phyloP scores from a whole-genome alignment of 2,329 filamentous ascomycete genomes.

The Phoma sp. region DNA sequence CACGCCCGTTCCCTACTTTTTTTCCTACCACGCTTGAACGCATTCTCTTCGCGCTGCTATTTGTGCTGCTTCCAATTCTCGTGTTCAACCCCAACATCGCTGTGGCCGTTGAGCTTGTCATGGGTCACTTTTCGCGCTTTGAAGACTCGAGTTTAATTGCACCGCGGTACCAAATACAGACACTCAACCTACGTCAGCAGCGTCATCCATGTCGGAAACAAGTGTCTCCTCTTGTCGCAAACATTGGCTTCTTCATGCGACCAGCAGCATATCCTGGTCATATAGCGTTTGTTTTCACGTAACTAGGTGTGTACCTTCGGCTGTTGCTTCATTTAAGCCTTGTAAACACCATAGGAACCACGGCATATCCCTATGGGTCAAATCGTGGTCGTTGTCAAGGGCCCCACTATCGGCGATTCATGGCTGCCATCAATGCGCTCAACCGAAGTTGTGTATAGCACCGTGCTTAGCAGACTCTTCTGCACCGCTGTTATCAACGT shows the following conservation, averaged over 20 bases:
- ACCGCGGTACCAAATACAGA: conserved; percentile 7
- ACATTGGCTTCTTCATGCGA: neutral
- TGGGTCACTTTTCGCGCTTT: conserved; percentile 3
- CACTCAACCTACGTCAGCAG: conserved; percentile 16
- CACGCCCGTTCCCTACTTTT: conserved; percentile 25
- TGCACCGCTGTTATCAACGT: conserved; percentile 6
- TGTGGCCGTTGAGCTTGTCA: conserved; percentile 8
- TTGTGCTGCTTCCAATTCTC: conserved; percentile 20
- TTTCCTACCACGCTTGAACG: conserved; percentile 19
- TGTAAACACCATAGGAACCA: conserved; percentile 8
- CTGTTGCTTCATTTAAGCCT: conserved; percentile 1
- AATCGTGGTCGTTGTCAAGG: conserved; percentile 5
- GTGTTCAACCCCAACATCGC: conserved; percentile 18
- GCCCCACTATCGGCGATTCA: conserved; percentile 17
- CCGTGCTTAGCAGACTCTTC: conserved; percentile 2
- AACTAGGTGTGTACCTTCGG: neutral
- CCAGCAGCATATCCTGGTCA: conserved; percentile 1
- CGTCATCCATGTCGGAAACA: conserved; percentile 4
- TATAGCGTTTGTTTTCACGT: conserved; percentile 2
- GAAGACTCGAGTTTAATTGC: conserved; percentile 11
- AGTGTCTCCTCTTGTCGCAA: neutral
- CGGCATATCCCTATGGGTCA: neutral
- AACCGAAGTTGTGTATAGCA: conserved; percentile 3
- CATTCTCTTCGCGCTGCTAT: conserved; percentile 25
- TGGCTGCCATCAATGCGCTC: conserved; percentile 14